Percentiles rank a stretch among this genome's conserved stretches.
These are phyloP conservation scores for Tieghemostelium lacteum DNA, from an alignment of 78 protist genomes.

Conservation along the genomic window DNA sequence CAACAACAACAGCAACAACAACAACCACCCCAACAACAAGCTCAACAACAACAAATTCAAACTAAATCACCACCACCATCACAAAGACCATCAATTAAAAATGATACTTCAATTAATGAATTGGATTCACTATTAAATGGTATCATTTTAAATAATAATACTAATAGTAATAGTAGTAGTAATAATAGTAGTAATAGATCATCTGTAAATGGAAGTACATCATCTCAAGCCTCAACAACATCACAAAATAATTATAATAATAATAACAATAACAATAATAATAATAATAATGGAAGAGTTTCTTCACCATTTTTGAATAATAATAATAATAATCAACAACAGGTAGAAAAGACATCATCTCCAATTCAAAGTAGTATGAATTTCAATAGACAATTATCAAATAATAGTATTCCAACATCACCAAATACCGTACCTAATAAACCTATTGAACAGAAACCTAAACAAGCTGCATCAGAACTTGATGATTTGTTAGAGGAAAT, in stretches of 20 bases:
- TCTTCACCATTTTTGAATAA: background rate
- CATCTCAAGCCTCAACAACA: background rate
- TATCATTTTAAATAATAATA: constrained; percentile 4
- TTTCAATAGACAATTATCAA: constrained; percentile 19
- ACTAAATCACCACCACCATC: constrained; percentile 1
- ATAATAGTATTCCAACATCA: constrained; percentile 15
- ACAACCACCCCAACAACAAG: background rate
- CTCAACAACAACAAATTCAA: background rate
- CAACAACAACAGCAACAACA: constrained; percentile 7
- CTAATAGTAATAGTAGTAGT: too few species aligned
- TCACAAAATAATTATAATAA: background rate
- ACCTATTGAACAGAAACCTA: constrained; percentile 23
- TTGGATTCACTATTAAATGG: constrained; percentile 49
- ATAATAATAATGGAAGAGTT: background rate
- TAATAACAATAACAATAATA: background rate
- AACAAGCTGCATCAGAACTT: constrained; percentile 50
- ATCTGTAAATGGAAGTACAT: background rate
- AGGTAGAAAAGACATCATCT: background rate
- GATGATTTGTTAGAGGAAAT: constrained; percentile 67
- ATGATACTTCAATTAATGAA: constrained; percentile 39
- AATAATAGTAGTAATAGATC: background rate
- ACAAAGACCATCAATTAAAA: background rate
- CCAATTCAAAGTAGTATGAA: constrained; percentile 4
- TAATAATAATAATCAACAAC: background rate
- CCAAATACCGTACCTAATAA: constrained; percentile 34